A percentile compares a stretch with the other conserved stretches of the same genome.
Conservation (phyloP, 306 rosid genomes). For the Trichosanthes cucumerina region DNA sequence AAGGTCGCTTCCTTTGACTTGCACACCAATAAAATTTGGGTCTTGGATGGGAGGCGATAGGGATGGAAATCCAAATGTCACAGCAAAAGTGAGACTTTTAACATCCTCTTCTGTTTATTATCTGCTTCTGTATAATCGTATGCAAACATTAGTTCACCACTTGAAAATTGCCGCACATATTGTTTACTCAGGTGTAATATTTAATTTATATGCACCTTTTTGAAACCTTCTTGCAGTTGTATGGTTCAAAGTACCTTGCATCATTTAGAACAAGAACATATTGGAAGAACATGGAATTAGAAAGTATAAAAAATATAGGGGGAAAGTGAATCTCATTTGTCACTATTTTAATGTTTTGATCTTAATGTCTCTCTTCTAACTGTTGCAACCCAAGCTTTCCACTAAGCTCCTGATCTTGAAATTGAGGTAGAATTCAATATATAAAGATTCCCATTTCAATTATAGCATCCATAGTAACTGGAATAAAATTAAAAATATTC, state of each 20-base stretch:
- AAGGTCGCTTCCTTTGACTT: constrained; percentile 78
- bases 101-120: not conserved
- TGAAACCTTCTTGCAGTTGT: not conserved
- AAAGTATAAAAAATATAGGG: not conserved
- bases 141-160: not conserved
- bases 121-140: not conserved
- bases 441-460: not conserved
- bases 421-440: not conserved
- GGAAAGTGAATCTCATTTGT: not conserved
- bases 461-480: not conserved
- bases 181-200: not conserved
- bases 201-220: not conserved
- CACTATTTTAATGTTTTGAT: not conserved
- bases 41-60: constrained; percentile 99
- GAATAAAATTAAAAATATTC: not conserved
- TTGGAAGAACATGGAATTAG: not conserved
- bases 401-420: not conserved
- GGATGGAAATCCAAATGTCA: constrained; percentile 95
- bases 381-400: not conserved
- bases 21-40: constrained; percentile 91
- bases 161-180: not conserved
- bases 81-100: constrained; percentile 58
- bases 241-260: not conserved
- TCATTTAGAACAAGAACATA: not conserved
- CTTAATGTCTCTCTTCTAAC: not conserved